Evolutionary conservation across 805 yeast genomes (phyloP), one percentile per base, ranked within the genome.

Genomic region (Metschnikowia lachancei): DNA sequence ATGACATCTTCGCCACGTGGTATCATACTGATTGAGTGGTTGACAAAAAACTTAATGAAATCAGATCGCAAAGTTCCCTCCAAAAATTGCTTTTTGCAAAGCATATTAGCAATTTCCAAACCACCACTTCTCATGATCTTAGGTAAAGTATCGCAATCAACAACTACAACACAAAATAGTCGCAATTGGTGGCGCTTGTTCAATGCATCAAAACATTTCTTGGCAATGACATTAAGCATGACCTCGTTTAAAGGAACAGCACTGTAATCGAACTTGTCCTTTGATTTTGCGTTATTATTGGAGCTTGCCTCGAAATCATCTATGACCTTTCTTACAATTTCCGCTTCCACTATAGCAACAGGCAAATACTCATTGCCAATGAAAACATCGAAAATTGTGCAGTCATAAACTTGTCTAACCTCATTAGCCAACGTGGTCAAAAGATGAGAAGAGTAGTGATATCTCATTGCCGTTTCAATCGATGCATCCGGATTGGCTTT

Each of bases 81-180:
- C 35, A 82, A 72, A 60, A 90, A 90, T 54, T 80, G 77, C 53
- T 83, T 80, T 58, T 83, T 87, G 66, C 87, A 89, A 58, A 82
- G 76, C 85, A 82, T 87, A 56, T 91, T 94, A 0, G 98, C 98
- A 52, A 94, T 85, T 56, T 94, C 98, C 17, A 88, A 74, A 8
- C 97, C 84, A 18, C 96, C 96, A 63, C 87, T 82, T 55, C 94
- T 72, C 58, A 82, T 72, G 28, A 95, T 84, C 59, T 96, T 79
- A 3, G 99, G 97, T 20, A 94, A 70, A 0, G 90, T 75, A 47
- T 87, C 87, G 19, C 87, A 84, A 20, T 88, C 85, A 1, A 92
- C 85, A 2, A 91, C 83, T 51, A 89, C 60, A 2, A 91, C 83
- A 63, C 97, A 90, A 60, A 84, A 86, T 1, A 91, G 80, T 28